These are phyloP conservation scores for Malassezia psittaci DNA, from an alignment of 1,284 basidiomycete genomes.

Conservation along the genomic window DNA sequence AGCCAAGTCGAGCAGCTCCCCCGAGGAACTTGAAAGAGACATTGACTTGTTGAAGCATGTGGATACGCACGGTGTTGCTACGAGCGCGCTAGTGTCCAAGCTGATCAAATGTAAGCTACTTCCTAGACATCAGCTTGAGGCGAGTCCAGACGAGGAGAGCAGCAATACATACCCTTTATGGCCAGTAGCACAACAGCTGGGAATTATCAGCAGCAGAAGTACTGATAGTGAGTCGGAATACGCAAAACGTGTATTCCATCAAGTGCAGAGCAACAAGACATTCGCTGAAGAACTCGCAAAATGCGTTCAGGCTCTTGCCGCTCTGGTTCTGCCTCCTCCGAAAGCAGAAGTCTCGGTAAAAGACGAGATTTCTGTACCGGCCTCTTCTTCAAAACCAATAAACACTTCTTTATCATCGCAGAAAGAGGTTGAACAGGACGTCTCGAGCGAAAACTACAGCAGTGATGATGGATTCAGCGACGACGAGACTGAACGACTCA, in stretches of 20 bases:
- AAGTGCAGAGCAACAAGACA: slow-evolving; percentile 15
- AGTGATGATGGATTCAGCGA: slow-evolving; percentile 17
- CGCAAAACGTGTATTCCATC: slow-evolving; percentile 5
- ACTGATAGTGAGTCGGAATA: background rate
- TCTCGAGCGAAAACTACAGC: background rate
- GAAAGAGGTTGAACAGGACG: background rate
- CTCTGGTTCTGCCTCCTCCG: background rate
- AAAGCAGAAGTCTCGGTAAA: background rate
- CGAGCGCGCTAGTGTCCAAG: slow-evolving; percentile 8
- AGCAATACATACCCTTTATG: background rate
- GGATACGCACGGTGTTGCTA: background rate
- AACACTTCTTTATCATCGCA: background rate
- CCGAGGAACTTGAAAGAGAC: slow-evolving; percentile 1
- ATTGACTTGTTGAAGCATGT: slow-evolving; percentile 1
- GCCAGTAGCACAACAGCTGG: background rate
- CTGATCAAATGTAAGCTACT: slow-evolving; percentile 9
- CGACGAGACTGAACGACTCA: background rate
- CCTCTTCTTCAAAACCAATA: background rate
- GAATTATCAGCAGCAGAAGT: background rate
- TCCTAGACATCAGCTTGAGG: background rate
- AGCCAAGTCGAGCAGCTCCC: no score
- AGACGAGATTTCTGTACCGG: background rate
- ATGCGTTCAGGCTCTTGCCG: background rate
- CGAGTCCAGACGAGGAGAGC: background rate
- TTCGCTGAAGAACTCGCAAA: slow-evolving; percentile 7